A percentile compares a stretch with the other conserved stretches of the same genome.
Conservation (phyloP, 2,329 filamentous ascomycete species). For the Neocatenulostroma microsporum region DNA sequence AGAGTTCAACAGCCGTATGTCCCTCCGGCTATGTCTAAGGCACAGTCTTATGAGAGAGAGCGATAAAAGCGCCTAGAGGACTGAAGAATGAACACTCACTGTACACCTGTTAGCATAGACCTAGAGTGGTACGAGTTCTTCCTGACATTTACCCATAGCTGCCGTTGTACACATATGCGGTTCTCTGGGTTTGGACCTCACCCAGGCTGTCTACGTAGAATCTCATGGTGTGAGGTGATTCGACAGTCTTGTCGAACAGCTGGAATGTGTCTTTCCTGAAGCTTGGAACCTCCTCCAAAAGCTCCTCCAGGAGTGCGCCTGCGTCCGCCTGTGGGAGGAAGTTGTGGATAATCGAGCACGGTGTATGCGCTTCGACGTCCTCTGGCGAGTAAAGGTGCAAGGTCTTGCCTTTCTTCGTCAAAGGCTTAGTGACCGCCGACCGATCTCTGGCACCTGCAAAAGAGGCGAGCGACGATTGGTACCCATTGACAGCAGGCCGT, state of each 20-base stretch:
- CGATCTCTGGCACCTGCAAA: constrained; percentile 10
- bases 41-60: too few species aligned
- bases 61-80: too few species aligned
- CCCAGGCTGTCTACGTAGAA: constrained; percentile 73
- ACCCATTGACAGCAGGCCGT: constrained; percentile 25
- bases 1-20: too few species aligned
- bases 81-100: too few species aligned
- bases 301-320: constrained; percentile 63
- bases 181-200: constrained; percentile 62
- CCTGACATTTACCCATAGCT: too few species aligned
- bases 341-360: constrained; percentile 87
- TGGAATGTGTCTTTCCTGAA: constrained; percentile 71
- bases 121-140: too few species aligned
- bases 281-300: constrained; percentile 63
- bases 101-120: too few species aligned
- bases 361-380: constrained; percentile 75
- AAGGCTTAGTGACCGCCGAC: constrained; percentile 25
- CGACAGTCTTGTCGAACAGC: constrained; percentile 78
- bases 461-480: constrained; percentile 36
- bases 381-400: constrained; percentile 74
- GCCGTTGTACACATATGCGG: constrained; percentile 82
- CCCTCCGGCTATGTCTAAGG: too few species aligned
- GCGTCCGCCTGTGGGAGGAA: constrained; percentile 69
- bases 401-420: constrained; percentile 72
- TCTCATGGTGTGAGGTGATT: constrained; percentile 73